These are phyloP conservation scores for Aphanoascus verrucosus DNA, from an alignment of 2,329 filamentous ascomycete species.

Conservation along the genomic window DNA sequence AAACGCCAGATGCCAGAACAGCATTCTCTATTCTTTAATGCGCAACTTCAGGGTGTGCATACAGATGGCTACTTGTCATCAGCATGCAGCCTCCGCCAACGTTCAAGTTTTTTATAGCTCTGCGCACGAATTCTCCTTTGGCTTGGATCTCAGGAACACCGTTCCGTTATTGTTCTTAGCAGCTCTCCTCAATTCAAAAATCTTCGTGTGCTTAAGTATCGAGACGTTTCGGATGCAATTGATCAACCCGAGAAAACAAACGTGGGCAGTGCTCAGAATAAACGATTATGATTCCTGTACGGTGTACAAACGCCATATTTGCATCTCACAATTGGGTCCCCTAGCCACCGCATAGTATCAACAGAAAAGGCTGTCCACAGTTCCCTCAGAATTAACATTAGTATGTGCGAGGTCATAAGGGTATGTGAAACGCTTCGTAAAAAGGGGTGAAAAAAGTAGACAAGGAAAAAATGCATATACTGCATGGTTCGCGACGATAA, in stretches of 20 bases:
- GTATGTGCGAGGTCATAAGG: background rate
- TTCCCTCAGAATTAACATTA: background rate
- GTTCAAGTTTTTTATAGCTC: too few species aligned
- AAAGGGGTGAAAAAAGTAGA: background rate
- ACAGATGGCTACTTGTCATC: too few species aligned
- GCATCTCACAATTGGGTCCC: background rate
- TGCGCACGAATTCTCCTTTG: too few species aligned
- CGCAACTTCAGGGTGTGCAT: too few species aligned
- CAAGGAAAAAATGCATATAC: background rate
- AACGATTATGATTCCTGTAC: background rate
- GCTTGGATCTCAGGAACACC: too few species aligned
- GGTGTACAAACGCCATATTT: background rate
- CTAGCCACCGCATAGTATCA: background rate
- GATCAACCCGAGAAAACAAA: background rate
- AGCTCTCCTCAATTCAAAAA: too few species aligned
- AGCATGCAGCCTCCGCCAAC: too few species aligned
- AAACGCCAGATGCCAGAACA: too few species aligned
- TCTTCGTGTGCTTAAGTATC: too few species aligned
- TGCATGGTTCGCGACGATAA: background rate
- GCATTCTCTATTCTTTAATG: too few species aligned
- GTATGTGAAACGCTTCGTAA: background rate
- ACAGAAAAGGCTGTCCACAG: background rate
- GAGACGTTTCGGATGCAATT: too few species aligned
- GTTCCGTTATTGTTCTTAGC: too few species aligned
- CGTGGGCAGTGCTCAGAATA: background rate